Conservation (phyloP, 495 filamentous ascomycete species). For the Lepidopterella palustris region DNA sequence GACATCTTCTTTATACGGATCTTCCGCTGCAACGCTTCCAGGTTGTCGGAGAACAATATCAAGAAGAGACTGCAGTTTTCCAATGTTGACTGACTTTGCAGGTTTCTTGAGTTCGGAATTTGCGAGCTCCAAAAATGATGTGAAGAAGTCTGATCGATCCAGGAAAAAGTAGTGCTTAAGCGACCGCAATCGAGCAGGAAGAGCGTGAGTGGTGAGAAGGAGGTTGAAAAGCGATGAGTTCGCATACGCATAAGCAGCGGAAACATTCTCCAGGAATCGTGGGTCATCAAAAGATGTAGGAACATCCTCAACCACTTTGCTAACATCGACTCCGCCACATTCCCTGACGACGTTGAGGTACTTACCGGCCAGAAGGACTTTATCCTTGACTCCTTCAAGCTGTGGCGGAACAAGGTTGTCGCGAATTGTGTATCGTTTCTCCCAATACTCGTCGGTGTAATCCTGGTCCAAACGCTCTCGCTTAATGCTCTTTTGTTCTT, state of each 20-base stretch:
- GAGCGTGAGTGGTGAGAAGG: constrained; percentile 83
- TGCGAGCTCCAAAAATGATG: constrained; percentile 89
- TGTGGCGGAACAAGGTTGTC: constrained; percentile 89
- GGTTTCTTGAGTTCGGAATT: constrained; percentile 83
- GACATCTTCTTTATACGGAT: constrained; percentile 96
- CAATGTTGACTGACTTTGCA: constrained; percentile 77
- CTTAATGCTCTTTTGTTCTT: constrained; percentile 91
- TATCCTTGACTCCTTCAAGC: constrained; percentile 84
- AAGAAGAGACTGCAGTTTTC: constrained; percentile 87
- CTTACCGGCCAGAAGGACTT: constrained; percentile 90
- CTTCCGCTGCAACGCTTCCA: constrained; percentile 85
- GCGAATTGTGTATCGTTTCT: constrained; percentile 90
- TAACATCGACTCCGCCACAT: constrained; percentile 92
- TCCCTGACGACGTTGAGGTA: constrained; percentile 97
- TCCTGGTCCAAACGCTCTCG: constrained; percentile 88
- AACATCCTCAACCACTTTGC: constrained; percentile 79
- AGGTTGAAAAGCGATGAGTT: constrained; percentile 90
- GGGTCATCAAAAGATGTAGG: constrained; percentile 85
- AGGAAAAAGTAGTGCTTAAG: constrained; percentile 99
- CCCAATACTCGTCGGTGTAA: constrained; percentile 99
- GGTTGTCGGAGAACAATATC: constrained; percentile 93
- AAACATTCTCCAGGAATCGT: constrained; percentile 82
- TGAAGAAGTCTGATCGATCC: constrained; percentile 94
- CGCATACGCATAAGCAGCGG: constrained; percentile 87
- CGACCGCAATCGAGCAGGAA: constrained; percentile 78